Percentiles rank a stretch among this genome's conserved stretches.
phyloP scores from a whole-genome alignment of 352 stramenopile species.

The Peronospora destructor region DNA sequence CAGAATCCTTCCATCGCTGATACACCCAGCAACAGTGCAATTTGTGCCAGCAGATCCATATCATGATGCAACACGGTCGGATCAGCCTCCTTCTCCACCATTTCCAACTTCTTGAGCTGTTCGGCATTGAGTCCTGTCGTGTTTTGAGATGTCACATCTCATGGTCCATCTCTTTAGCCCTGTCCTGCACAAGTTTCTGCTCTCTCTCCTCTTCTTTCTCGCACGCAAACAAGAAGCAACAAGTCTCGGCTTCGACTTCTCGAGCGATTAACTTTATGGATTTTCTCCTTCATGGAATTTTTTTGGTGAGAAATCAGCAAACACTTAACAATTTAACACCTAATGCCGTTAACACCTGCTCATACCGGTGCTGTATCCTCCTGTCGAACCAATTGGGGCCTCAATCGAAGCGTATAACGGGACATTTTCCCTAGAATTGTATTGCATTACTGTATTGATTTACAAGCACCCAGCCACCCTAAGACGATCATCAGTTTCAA shows the following conservation, averaged over 20 bases:
- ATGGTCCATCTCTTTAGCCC: slow-evolving; percentile 75
- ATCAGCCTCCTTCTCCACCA: slow-evolving; percentile 73
- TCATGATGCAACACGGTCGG: slow-evolving; percentile 83
- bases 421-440: neutral
- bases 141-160: slow-evolving; percentile 77
- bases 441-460: neutral
- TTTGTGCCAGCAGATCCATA: slow-evolving; percentile 79
- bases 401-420: no score
- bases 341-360: no score
- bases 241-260: no score
- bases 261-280: no score
- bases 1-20: slow-evolving; percentile 82
- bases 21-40: slow-evolving; percentile 70
- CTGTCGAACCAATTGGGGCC: no score
- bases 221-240: no score
- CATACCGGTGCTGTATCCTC: no score
- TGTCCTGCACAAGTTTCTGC: slow-evolving; percentile 73
- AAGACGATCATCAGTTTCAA: slow-evolving; percentile 1
- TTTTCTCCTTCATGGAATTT: no score
- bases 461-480: neutral
- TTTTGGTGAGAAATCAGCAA: no score
- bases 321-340: no score
- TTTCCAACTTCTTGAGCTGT: slow-evolving; percentile 70
- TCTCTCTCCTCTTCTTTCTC: slow-evolving; percentile 73
- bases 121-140: slow-evolving; percentile 52